A percentile compares a stretch with the other conserved stretches of the same genome.
Evolutionary conservation across 768 basidiomycete genomes (phyloP).

Genomic region (Lentinus tigrinus): DNA sequence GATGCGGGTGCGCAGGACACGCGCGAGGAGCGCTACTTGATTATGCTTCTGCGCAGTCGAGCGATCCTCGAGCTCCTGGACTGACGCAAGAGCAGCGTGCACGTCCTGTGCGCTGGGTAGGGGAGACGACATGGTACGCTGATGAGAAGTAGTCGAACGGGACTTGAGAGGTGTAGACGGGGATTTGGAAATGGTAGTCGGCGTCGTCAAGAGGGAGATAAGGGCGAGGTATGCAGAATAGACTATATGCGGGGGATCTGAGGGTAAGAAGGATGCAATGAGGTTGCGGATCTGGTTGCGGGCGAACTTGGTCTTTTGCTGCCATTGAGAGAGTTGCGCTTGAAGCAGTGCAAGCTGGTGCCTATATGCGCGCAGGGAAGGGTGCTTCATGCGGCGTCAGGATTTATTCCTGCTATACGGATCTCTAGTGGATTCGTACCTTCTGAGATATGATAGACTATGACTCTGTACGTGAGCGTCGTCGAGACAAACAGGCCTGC

Average conservation of each 20-base stretch:
- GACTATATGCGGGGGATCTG: slow-evolving; percentile 50
- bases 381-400: slow-evolving; percentile 44
- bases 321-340: slow-evolving; percentile 52
- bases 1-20: slow-evolving; percentile 56
- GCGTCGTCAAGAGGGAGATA: slow-evolving; percentile 45
- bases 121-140: slow-evolving; percentile 8
- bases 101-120: slow-evolving; percentile 25
- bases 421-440: slow-evolving; percentile 31
- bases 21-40: slow-evolving; percentile 47
- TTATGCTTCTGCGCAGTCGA: slow-evolving; percentile 36
- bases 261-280: slow-evolving; percentile 42
- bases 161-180: not conserved
- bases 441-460: slow-evolving; percentile 51
- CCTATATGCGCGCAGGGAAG: slow-evolving; percentile 59
- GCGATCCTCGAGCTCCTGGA: slow-evolving; percentile 33
- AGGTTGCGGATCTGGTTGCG: slow-evolving; percentile 58
- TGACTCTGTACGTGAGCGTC: not conserved
- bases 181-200: slow-evolving; percentile 22
- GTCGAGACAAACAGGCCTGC: not conserved
- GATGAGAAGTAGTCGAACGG: slow-evolving; percentile 3
- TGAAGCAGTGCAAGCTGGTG: slow-evolving; percentile 62
- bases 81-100: slow-evolving; percentile 28
- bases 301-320: slow-evolving; percentile 58
- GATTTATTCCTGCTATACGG: not conserved
- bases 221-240: slow-evolving; percentile 58